Evolutionary conservation across 495 filamentous ascomycete species (phyloP).

Genomic region (Podospora tetraspora): DNA sequence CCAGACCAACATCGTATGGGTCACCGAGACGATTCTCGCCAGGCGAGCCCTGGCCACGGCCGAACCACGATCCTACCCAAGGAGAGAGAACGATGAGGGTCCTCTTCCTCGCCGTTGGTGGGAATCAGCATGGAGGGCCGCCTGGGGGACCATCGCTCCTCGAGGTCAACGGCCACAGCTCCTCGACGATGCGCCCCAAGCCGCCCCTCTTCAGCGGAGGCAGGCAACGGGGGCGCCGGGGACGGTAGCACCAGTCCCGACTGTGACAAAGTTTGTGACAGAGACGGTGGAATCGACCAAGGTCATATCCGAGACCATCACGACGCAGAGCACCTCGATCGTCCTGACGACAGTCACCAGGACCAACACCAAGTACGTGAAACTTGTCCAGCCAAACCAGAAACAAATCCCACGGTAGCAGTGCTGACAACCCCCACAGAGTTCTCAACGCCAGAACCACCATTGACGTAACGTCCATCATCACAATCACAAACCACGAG

Average conservation of each 20-base stretch:
- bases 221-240: constrained; percentile 10
- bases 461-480: constrained; percentile 25
- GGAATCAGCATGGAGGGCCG: not conserved
- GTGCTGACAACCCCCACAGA: constrained; percentile 3
- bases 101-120: not conserved
- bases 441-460: constrained; percentile 26
- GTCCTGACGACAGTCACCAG: constrained; percentile 20
- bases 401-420: not conserved
- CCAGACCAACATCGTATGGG: constrained; percentile 25
- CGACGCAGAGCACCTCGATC: constrained; percentile 18
- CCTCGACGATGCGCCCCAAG: constrained; percentile 4
- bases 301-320: constrained; percentile 18
- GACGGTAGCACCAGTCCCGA: constrained; percentile 1
- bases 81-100: not conserved
- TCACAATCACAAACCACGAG: constrained; percentile 23
- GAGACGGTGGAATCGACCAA: constrained; percentile 16
- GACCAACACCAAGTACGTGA: constrained; percentile 23
- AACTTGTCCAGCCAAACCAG: not conserved
- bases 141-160: constrained; percentile 5
- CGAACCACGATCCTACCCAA: not conserved
- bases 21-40: constrained; percentile 16
- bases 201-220: constrained; percentile 5
- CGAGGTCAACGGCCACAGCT: not conserved
- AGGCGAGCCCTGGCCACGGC: not conserved
- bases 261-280: constrained; percentile 19